Percentiles rank a stretch among this genome's conserved stretches.
These are phyloP conservation scores for Sicyos baderoa DNA, from an alignment of 306 rosid species.

Conservation along the genomic window DNA sequence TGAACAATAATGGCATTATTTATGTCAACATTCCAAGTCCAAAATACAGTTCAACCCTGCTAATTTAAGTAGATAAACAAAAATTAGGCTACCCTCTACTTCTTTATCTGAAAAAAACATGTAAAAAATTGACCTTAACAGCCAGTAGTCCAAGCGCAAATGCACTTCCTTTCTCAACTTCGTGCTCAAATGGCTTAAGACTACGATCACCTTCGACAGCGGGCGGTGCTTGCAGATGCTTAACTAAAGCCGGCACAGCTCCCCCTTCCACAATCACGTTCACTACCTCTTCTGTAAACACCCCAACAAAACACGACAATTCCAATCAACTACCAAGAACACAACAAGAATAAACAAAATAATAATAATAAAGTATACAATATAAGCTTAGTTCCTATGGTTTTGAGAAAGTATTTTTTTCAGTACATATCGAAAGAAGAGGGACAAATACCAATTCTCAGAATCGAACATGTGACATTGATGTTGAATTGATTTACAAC, in stretches of 20 bases:
- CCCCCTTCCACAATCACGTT: slow-evolving; percentile 94
- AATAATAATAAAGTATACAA: too few relatives aligned
- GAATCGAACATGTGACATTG: too few relatives aligned
- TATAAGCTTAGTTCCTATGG: too few relatives aligned
- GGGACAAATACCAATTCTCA: too few relatives aligned
- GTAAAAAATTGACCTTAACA: slow-evolving; percentile 53
- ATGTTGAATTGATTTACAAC: too few relatives aligned
- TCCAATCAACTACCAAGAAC: not conserved
- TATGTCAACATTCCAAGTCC: not conserved
- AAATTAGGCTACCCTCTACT: not conserved
- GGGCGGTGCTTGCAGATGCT: slow-evolving; percentile 80
- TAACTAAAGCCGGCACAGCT: slow-evolving; percentile 77
- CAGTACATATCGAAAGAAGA: too few relatives aligned
- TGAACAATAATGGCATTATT: too few relatives aligned
- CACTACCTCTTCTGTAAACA: slow-evolving; percentile 76
- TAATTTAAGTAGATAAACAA: not conserved
- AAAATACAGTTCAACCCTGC: not conserved
- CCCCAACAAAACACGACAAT: slow-evolving; percentile 17
- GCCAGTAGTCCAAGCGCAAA: slow-evolving; percentile 96
- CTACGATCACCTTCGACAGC: slow-evolving; percentile 34
- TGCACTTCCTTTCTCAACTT: slow-evolving; percentile 96
- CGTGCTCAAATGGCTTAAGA: slow-evolving; percentile 72
- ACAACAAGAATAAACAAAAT: too few relatives aligned
- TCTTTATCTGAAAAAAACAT: not conserved
- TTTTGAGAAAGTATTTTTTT: too few relatives aligned